phyloP scores from a whole-genome alignment of 2,329 filamentous ascomycete species.

The Colletotrichum sp. region DNA sequence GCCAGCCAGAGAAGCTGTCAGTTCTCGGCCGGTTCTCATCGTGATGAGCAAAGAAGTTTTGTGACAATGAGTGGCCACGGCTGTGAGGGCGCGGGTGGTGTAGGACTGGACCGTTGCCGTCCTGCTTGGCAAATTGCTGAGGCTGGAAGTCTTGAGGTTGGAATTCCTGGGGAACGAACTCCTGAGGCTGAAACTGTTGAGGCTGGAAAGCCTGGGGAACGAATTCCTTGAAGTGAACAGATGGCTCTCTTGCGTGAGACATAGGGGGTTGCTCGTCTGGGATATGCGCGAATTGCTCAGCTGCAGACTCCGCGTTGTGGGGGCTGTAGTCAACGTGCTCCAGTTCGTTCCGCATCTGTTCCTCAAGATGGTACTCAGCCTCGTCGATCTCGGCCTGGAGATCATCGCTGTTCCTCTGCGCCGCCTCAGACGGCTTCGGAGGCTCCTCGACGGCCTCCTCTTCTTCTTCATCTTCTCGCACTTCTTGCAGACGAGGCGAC shows the following conservation, averaged over 20 bases:
- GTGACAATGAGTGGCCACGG: slow-evolving; percentile 73
- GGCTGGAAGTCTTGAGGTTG: slow-evolving; percentile 27
- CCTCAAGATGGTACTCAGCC: slow-evolving; percentile 83
- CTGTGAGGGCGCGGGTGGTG: slow-evolving; percentile 79
- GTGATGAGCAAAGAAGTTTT: slow-evolving; percentile 66
- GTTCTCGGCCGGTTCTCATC: slow-evolving; percentile 42
- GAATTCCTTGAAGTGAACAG: slow-evolving; percentile 46
- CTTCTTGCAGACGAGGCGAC: slow-evolving; percentile 71
- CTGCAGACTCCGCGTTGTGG: slow-evolving; percentile 48
- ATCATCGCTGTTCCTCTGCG: slow-evolving; percentile 61
- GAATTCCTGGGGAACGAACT: slow-evolving; percentile 36
- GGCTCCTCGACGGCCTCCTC: slow-evolving; percentile 61
- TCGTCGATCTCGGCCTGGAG: slow-evolving; percentile 86
- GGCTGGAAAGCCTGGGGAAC: slow-evolving; percentile 23
- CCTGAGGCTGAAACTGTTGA: neutral
- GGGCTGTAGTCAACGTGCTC: slow-evolving; percentile 81
- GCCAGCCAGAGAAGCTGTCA: slow-evolving; percentile 42
- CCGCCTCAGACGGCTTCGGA: slow-evolving; percentile 59
- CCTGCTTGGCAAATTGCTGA: slow-evolving; percentile 58
- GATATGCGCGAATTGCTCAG: neutral
- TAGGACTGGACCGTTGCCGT: slow-evolving; percentile 60
- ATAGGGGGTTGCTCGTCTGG: slow-evolving; percentile 18
- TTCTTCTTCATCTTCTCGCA: slow-evolving; percentile 77
- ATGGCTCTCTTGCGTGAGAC: slow-evolving; percentile 46
- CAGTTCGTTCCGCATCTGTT: slow-evolving; percentile 78